Percentiles rank a stretch among this genome's conserved stretches.
phyloP scores from a whole-genome alignment of 352 stramenopile species.

The Globisporangium carolinianum region DNA sequence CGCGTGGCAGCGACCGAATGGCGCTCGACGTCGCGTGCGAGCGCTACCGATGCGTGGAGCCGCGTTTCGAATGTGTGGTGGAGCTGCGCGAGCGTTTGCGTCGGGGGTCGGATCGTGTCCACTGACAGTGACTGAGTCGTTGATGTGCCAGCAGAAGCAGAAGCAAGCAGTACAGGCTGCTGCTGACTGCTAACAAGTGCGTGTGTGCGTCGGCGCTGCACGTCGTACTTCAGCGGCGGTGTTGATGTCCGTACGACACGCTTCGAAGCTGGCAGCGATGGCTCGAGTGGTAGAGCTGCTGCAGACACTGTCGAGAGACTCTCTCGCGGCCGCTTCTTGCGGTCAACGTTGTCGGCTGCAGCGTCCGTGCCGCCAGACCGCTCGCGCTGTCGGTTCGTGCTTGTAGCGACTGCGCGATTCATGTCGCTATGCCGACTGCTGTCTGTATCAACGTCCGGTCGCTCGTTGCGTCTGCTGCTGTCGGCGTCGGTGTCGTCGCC shows the following conservation, averaged over 20 bases:
- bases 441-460: neutral
- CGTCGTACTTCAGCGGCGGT: constrained; percentile 38
- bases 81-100: constrained; percentile 16
- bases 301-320: constrained; percentile 2
- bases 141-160: neutral
- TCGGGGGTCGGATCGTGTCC: neutral
- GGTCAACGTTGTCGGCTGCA: constrained; percentile 11
- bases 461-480: too few species aligned
- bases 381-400: neutral
- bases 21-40: constrained; percentile 31
- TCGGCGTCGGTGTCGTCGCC: neutral
- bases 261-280: constrained; percentile 7
- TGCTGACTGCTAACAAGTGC: constrained; percentile 12
- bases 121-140: neutral
- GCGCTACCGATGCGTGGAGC: constrained; percentile 36
- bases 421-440: neutral
- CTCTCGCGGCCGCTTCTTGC: constrained; percentile 12
- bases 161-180: constrained; percentile 1
- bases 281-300: constrained; percentile 2
- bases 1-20: constrained; percentile 28
- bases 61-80: constrained; percentile 35
- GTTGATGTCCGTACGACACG: constrained; percentile 30
- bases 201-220: constrained; percentile 22
- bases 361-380: neutral
- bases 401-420: neutral